A percentile compares a stretch with the other conserved stretches of the same genome.
Evolutionary conservation across 306 rosid genomes (phyloP).

Genomic region (Cyclanthera cordifolia): DNA sequence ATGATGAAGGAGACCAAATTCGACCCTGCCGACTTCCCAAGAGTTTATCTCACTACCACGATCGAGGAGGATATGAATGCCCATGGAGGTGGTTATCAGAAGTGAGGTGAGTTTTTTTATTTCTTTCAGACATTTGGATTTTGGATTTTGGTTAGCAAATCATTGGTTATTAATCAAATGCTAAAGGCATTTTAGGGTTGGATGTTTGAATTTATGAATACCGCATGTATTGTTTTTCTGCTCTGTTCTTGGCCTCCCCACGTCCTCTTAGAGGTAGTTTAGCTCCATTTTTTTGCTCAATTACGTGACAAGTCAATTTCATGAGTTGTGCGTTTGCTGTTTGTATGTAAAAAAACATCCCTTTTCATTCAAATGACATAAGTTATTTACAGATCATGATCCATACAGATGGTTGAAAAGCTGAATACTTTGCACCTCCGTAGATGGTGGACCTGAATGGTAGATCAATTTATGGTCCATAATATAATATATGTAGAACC

Average conservation of each 20-base stretch:
- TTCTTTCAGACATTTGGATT: not conserved
- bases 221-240: not conserved
- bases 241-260: not conserved
- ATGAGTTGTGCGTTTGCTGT: not conserved
- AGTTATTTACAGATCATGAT: not conserved
- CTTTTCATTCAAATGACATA: not conserved
- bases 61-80: constrained; percentile 58
- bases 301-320: not conserved
- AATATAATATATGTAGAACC: not conserved
- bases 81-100: constrained; percentile 84
- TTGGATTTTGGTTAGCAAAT: not conserved
- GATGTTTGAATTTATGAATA: not conserved
- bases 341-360: not conserved
- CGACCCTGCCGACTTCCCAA: constrained; percentile 49
- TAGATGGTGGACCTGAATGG: not conserved
- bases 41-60: constrained; percentile 39
- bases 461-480: not conserved
- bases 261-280: not conserved
- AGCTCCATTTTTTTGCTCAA: not conserved
- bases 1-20: constrained; percentile 45
- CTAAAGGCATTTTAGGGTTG: not conserved
- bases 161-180: not conserved
- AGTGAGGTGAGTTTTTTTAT: constrained; percentile 7
- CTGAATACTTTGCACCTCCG: not conserved
- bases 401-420: not conserved